Evolutionary conservation across 345 rosid species (phyloP), one percentile per base, ranked within the genome.

Genomic region (Acer yangbiense): DNA sequence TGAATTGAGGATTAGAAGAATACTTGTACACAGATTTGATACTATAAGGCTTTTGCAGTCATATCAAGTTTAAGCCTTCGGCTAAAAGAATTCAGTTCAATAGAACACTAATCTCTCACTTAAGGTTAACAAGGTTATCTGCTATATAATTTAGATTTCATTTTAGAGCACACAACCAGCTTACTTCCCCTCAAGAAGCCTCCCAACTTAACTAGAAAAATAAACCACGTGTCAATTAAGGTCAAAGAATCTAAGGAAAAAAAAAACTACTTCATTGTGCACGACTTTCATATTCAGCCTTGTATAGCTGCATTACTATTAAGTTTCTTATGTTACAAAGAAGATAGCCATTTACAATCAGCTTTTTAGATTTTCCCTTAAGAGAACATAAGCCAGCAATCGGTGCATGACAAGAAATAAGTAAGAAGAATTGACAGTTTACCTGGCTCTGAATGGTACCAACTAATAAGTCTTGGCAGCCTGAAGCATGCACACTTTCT

Each of bases 361-460:
- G 52, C 17, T 18, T 60, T n/a, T 9, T 20, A 25, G 10, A 60
- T 60, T 71, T 50, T 17, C 1, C 55, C 27, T 54, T 9, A 13
- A 11, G 41, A 50, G 21, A 64, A 50, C 10, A 29, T 62, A 35
- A 80, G 63, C 10, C 41, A 11, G 13, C 13, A 8, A 25, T 18
- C 23, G n/a, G 29, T 29, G 7, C 2, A 29, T 64, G 70, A 44
- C 66, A 23, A 50, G 35, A 25, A 20, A 27, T 46, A 74, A 27
- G 0, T 4, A 25, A 8, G 29, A 84, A n/a, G 18, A 63, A 75
- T 16, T 69, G 35, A n/a, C 21, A 3, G 21, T 57, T 85, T 85
- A 92, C 99, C 99, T 97, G 98, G 87, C 82, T 87, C 39, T 81
- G 77, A 77, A 97, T 89, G 72, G 91, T 89, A 78, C 80, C 85